Percentiles rank a stretch among this genome's conserved stretches.
Evolutionary conservation across 2,329 filamentous ascomycete species (phyloP).

Genomic region (Aspergillus luchuensis): DNA sequence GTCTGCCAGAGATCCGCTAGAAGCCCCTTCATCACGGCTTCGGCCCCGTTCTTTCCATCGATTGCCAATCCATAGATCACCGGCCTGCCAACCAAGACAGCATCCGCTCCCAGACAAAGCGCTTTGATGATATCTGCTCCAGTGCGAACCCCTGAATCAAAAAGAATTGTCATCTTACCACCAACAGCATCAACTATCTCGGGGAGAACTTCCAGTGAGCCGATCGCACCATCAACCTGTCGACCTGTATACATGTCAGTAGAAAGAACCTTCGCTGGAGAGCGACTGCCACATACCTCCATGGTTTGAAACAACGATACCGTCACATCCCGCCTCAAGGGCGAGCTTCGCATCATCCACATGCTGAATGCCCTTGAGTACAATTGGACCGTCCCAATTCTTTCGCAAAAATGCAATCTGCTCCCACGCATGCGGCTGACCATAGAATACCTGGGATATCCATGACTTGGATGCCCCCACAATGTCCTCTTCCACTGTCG

Average conservation of each 20-base stretch:
- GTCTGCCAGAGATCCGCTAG: slow-evolving; percentile 58
- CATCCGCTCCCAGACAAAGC: slow-evolving; percentile 58
- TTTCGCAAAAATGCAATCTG: slow-evolving; percentile 60
- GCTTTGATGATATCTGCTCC: slow-evolving; percentile 57
- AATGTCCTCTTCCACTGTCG: slow-evolving; percentile 51
- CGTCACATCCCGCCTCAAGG: slow-evolving; percentile 49
- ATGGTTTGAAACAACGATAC: slow-evolving; percentile 57
- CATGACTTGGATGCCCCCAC: slow-evolving; percentile 56
- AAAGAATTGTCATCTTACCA: slow-evolving; percentile 49
- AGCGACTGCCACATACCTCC: slow-evolving; percentile 40
- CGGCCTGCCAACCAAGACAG: slow-evolving; percentile 59
- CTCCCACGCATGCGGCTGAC: slow-evolving; percentile 61
- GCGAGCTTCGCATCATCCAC: slow-evolving; percentile 52
- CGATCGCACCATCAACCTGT: slow-evolving; percentile 55
- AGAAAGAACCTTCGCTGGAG: background rate
- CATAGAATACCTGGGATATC: slow-evolving; percentile 56
- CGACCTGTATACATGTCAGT: slow-evolving; percentile 32
- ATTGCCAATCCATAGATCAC: slow-evolving; percentile 61
- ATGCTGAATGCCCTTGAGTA: slow-evolving; percentile 61
- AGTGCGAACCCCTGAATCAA: slow-evolving; percentile 54
- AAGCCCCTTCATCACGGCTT: slow-evolving; percentile 53
- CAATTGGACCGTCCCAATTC: slow-evolving; percentile 66
- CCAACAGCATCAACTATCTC: slow-evolving; percentile 64
- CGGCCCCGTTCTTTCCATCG: slow-evolving; percentile 58
- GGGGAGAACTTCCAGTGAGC: slow-evolving; percentile 56